Evolutionary conservation across 108 stramenopile genomes (phyloP).

Genomic region (Fragilaria crotonensis): DNA sequence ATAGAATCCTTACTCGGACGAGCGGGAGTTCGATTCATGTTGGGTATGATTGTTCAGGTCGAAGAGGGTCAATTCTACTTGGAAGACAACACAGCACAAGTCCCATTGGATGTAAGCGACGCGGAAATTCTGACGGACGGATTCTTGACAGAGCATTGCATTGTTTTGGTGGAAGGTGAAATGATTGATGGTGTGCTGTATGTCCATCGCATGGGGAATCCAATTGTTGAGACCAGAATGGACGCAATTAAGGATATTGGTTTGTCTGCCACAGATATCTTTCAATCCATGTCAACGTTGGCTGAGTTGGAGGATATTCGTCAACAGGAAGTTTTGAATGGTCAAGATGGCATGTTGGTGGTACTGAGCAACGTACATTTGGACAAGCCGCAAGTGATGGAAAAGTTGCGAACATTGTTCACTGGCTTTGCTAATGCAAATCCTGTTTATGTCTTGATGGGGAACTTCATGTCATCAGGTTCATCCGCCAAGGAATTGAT

Average conservation of each 20-base stretch:
- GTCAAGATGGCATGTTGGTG: slow-evolving; percentile 67
- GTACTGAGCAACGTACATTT: slow-evolving; percentile 82
- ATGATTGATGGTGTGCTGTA: slow-evolving; percentile 71
- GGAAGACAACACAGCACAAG: slow-evolving; percentile 73
- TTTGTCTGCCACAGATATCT: slow-evolving; percentile 48
- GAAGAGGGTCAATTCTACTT: slow-evolving; percentile 61
- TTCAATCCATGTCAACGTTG: slow-evolving; percentile 52
- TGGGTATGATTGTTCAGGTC: slow-evolving; percentile 56
- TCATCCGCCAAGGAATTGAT: slow-evolving; percentile 30
- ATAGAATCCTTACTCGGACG: slow-evolving; percentile 56
- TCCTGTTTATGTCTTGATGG: slow-evolving; percentile 90
- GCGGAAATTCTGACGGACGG: slow-evolving; percentile 46
- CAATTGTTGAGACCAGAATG: slow-evolving; percentile 61
- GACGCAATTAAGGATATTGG: slow-evolving; percentile 60
- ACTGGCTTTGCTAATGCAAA: slow-evolving; percentile 51
- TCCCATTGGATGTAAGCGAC: slow-evolving; percentile 49
- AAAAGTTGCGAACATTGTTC: slow-evolving; percentile 70
- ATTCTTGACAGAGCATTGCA: slow-evolving; percentile 82
- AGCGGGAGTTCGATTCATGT: slow-evolving; percentile 26
- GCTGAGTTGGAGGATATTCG: slow-evolving; percentile 48
- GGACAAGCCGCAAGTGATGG: slow-evolving; percentile 78
- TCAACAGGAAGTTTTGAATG: slow-evolving; percentile 42
- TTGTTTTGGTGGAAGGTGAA: slow-evolving; percentile 85
- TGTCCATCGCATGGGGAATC: slow-evolving; percentile 61
- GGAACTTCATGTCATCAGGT: slow-evolving; percentile 70